phyloP scores from a whole-genome alignment of 2,329 filamentous ascomycete species.

The Aspergillus hiratsukae region DNA sequence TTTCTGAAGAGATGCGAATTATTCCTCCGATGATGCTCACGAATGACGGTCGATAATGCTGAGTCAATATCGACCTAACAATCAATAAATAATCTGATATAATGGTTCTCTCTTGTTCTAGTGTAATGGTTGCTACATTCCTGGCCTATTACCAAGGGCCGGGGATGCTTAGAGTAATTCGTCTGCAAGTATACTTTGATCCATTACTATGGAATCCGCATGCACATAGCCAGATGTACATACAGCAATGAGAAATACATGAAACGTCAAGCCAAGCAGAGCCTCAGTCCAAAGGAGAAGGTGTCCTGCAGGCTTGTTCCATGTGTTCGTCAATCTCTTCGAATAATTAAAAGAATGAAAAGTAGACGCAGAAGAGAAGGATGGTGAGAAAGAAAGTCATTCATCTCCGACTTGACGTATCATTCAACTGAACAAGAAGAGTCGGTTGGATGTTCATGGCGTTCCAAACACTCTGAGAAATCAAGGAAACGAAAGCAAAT shows the following conservation, averaged over 20 bases:
- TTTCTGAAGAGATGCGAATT: neutral
- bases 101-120: neutral
- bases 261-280: neutral
- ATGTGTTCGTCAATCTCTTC: neutral
- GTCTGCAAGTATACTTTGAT: neutral
- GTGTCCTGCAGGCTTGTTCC: neutral
- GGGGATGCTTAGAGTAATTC: neutral
- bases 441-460: neutral
- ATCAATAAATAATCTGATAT: neutral
- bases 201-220: neutral
- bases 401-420: neutral
- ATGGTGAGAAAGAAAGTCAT: neutral
- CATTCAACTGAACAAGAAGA: neutral
- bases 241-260: neutral
- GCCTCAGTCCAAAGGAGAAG: neutral
- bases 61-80: neutral
- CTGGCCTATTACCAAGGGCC: neutral
- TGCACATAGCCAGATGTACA: slow-evolving; percentile 5
- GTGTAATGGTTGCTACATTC: neutral
- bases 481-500: neutral
- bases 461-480: neutral
- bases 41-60: neutral
- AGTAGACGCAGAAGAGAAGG: neutral
- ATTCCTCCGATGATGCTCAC: neutral
- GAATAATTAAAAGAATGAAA: neutral